Evolutionary conservation across 306 rosid species (phyloP), one percentile per base, ranked within the genome.

Genomic region (Begonia masoniana): DNA sequence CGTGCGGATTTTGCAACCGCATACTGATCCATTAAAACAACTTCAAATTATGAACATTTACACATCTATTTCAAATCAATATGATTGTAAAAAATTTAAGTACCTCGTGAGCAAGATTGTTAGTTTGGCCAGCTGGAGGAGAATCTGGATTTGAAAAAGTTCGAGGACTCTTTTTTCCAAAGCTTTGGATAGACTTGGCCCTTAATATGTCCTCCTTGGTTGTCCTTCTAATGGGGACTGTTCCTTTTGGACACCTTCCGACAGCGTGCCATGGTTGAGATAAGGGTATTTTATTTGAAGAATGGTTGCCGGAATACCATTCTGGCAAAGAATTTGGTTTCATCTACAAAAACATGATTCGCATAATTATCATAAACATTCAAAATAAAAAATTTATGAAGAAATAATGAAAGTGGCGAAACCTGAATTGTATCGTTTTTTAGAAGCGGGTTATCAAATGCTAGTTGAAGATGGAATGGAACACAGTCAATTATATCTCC

Each of bases 21-120:
- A 75, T 91, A 96, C 97, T 91, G 24, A 21, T 21, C 24, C 24
- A 21, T 21, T 2, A 2, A 21, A 21, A 21, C 24, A 21, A 21
- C 3, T 21, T 21, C 1, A 21, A 1, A 21, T 21, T 21, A 21
- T 21, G 24, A 21, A 21, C 24, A 21, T 21, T 21, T 2, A 21
- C 24, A 21, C 24, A 21, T 21, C 24, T 21, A 21, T 21, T 21
- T 21, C 24, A 21, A 21, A 21, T 21, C 24, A 21, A 2, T 21
- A 3, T 2, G 24, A 21, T 21, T 21, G 47, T 9, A 2, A 35
- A 15, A 35, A 36, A 36, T 31, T 56, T 16, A 46, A 23, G 56
- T 83, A 84, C 97, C 96, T 91, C 96, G 70, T 91, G 97, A 48
- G 94, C 94, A 66, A 83, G 81, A 59, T 85, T 87, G 68, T 82